phyloP scores from a whole-genome alignment of 1,284 basidiomycete species.

The Malassezia cuniculi region DNA sequence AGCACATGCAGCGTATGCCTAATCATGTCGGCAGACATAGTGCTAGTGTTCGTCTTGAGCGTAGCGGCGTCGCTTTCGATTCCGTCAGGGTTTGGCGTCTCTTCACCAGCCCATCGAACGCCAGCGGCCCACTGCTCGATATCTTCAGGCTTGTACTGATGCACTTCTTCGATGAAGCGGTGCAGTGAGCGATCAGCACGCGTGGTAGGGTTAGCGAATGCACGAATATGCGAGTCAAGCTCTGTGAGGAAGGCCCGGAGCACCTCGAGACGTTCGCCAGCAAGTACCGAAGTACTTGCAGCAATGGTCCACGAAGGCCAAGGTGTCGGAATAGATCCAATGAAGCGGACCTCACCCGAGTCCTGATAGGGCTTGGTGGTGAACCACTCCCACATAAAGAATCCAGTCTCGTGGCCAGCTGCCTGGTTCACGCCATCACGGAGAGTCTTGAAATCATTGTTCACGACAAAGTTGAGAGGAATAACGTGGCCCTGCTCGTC shows the following conservation, averaged over 20 bases:
- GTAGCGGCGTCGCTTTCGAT: slow-evolving; percentile 8
- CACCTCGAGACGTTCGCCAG: too few relatives aligned
- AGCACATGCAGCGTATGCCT: slow-evolving; percentile 21
- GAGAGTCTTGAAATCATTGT: slow-evolving; percentile 52
- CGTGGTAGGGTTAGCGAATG: slow-evolving; percentile 24
- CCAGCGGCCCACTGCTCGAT: slow-evolving; percentile 52
- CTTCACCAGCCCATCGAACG: slow-evolving; percentile 34
- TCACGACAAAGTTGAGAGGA: slow-evolving; percentile 30
- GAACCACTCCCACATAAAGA: slow-evolving; percentile 59
- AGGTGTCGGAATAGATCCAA: slow-evolving; percentile 75
- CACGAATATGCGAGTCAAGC: slow-evolving; percentile 19
- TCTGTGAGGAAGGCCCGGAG: slow-evolving; percentile 27
- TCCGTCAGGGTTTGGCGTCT: slow-evolving; percentile 15
- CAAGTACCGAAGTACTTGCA: slow-evolving; percentile 19
- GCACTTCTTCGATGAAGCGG: slow-evolving; percentile 19
- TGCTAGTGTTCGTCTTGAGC: slow-evolving; percentile 15
- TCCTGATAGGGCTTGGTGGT: slow-evolving; percentile 88
- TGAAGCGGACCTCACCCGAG: slow-evolving; percentile 62
- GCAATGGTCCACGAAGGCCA: slow-evolving; percentile 76
- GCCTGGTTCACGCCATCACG: slow-evolving; percentile 67
- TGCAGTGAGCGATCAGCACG: slow-evolving; percentile 9
- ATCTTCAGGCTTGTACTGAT: slow-evolving; percentile 57
- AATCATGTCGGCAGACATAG: slow-evolving; percentile 19
- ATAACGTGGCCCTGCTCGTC: slow-evolving; percentile 10
- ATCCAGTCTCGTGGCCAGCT: slow-evolving; percentile 8